phyloP scores from a whole-genome alignment of 768 basidiomycete species.

The Lentinula lateritia region DNA sequence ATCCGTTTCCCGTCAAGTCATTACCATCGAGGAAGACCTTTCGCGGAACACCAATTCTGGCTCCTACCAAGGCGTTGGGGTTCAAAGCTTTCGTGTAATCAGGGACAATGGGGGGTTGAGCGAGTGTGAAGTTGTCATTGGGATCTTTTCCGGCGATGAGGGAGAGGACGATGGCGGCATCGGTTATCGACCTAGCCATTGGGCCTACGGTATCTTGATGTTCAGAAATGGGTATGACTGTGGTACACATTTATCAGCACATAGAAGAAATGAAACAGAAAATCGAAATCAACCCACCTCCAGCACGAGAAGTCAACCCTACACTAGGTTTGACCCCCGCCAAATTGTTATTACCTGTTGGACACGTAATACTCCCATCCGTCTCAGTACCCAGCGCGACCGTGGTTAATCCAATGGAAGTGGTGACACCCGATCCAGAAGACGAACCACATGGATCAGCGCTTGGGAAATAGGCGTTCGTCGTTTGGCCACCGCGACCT shows the following conservation, averaged over 20 bases:
- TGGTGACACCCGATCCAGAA: slow-evolving; percentile 51
- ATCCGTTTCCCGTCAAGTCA: neutral
- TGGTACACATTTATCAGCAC: neutral
- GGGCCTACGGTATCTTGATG: slow-evolving; percentile 60
- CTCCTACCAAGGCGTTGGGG: slow-evolving; percentile 40
- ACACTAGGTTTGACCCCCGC: slow-evolving; percentile 59
- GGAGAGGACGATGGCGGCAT: slow-evolving; percentile 52
- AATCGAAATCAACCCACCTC: slow-evolving; percentile 30
- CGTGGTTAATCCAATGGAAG: slow-evolving; percentile 46
- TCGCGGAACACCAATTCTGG: slow-evolving; percentile 51
- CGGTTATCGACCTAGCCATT: slow-evolving; percentile 45
- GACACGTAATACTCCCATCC: slow-evolving; percentile 51
- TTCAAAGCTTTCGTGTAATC: slow-evolving; percentile 51
- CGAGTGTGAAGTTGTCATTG: slow-evolving; percentile 49
- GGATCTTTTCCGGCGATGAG: slow-evolving; percentile 51
- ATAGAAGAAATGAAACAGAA: neutral
- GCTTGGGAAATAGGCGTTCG: slow-evolving; percentile 43
- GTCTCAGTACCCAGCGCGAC: slow-evolving; percentile 47
- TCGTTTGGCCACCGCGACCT: slow-evolving; percentile 36
- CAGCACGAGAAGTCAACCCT: slow-evolving; percentile 53
- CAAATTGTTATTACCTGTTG: slow-evolving; percentile 45
- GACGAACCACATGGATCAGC: slow-evolving; percentile 55
- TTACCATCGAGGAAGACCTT: slow-evolving; percentile 24
- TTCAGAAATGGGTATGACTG: slow-evolving; percentile 52
- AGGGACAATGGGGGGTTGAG: slow-evolving; percentile 47